phyloP scores from a whole-genome alignment of 2,329 filamentous ascomycete species.

The Paecilomyces dactylethromorphus region DNA sequence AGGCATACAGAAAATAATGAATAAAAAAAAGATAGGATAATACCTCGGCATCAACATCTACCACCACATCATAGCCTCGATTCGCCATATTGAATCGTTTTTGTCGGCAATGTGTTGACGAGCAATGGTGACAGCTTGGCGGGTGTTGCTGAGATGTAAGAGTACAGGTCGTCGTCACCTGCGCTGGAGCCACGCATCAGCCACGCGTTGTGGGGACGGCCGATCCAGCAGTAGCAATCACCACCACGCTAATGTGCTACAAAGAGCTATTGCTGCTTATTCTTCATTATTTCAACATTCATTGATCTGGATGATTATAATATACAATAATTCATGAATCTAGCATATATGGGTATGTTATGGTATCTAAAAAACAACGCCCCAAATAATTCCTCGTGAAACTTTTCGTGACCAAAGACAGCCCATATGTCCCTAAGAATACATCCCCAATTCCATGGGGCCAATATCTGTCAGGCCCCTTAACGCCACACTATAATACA shows the following conservation, averaged over 20 bases:
- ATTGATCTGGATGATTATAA: neutral
- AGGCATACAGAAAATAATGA: neutral
- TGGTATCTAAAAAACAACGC: neutral
- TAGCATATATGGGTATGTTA: neutral
- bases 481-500: neutral
- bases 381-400: neutral
- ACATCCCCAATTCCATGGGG: neutral
- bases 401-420: neutral
- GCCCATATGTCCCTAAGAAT: neutral
- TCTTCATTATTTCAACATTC: neutral
- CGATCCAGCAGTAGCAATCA: neutral
- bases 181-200: slow-evolving; percentile 18
- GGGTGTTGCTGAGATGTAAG: neutral
- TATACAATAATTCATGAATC: neutral
- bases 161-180: neutral
- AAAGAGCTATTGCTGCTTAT: no score
- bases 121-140: neutral
- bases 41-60: slow-evolving; percentile 95
- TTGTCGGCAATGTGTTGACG: neutral
- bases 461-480: neutral
- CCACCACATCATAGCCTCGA: slow-evolving; percentile 93
- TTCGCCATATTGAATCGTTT: slow-evolving; percentile 58
- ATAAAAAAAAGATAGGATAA: slow-evolving; percentile 8
- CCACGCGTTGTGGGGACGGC: slow-evolving; percentile 12
- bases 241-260: neutral